These are phyloP conservation scores for Malus orientalis DNA, from an alignment of 306 rosid genomes.

Conservation along the genomic window DNA sequence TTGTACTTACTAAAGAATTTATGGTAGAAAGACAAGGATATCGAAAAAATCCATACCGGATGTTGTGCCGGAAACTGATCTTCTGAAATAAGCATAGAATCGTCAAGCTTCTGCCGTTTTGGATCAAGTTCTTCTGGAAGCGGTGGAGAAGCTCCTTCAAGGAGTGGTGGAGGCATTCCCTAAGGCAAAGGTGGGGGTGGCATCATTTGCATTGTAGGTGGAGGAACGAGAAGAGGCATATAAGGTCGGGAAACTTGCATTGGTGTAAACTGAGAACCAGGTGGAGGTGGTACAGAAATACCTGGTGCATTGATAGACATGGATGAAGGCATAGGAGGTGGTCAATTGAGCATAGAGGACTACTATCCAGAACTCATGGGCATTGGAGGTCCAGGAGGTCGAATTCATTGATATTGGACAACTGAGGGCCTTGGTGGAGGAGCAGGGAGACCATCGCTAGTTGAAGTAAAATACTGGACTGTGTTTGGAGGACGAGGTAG, in stretches of 20 bases:
- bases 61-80: slow-evolving; percentile 86
- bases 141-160: slow-evolving; percentile 97
- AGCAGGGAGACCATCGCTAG: slow-evolving; percentile 43
- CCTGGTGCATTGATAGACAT: slow-evolving; percentile 47
- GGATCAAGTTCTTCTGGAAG: slow-evolving; percentile 96
- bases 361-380: slow-evolving; percentile 60
- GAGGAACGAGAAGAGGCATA: slow-evolving; percentile 44
- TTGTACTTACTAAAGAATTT: not conserved
- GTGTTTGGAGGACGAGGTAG: slow-evolving; percentile 65
- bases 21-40: not conserved
- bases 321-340: slow-evolving; percentile 54
- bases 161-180: slow-evolving; percentile 86
- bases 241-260: slow-evolving; percentile 51
- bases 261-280: slow-evolving; percentile 79
- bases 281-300: slow-evolving; percentile 70
- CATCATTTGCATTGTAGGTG: slow-evolving; percentile 70
- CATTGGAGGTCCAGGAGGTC: slow-evolving; percentile 63
- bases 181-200: slow-evolving; percentile 82
- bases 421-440: slow-evolving; percentile 64
- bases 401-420: slow-evolving; percentile 48
- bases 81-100: slow-evolving; percentile 75
- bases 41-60: slow-evolving; percentile 41
- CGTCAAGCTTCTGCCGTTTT: slow-evolving; percentile 85
- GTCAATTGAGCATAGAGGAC: slow-evolving; percentile 44
- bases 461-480: slow-evolving; percentile 55